Evolutionary conservation across 305 asterid genomes (phyloP).

Genomic region (Fraxinus greggii): DNA sequence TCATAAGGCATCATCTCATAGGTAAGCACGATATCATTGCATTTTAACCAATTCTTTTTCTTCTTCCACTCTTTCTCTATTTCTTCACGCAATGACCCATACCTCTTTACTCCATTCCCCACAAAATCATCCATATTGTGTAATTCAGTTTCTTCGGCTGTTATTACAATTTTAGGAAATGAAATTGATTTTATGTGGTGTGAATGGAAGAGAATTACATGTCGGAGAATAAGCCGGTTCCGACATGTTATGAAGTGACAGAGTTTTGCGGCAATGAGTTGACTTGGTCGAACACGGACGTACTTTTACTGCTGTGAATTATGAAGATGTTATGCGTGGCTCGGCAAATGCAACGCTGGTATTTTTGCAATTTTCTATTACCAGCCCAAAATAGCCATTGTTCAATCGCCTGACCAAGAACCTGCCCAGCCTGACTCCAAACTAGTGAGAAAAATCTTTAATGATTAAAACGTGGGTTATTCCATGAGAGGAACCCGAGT

Average conservation of each 20-base stretch:
- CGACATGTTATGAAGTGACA: slow-evolving; percentile 1
- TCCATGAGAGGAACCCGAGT: not conserved
- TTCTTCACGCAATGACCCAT: too few relatives aligned
- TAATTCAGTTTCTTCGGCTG: not conserved
- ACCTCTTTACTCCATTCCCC: too few relatives aligned
- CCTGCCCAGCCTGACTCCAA: slow-evolving; percentile 71
- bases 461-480: not conserved
- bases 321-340: slow-evolving; percentile 28
- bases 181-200: slow-evolving; percentile 15
- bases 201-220: slow-evolving; percentile 30
- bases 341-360: slow-evolving; percentile 30
- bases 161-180: not conserved
- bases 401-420: slow-evolving; percentile 77
- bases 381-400: slow-evolving; percentile 94
- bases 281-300: slow-evolving; percentile 41
- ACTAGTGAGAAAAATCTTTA: slow-evolving; percentile 37
- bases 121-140: too few relatives aligned
- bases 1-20: too few relatives aligned
- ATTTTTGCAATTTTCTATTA: slow-evolving; percentile 43
- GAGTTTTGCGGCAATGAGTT: slow-evolving; percentile 26
- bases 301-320: slow-evolving; percentile 38
- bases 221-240: slow-evolving; percentile 21
- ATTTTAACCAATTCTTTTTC: too few relatives aligned
- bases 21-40: too few relatives aligned
- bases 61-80: too few relatives aligned